phyloP scores from a whole-genome alignment of 305 asterid genomes.

The Fraxinus nigra region DNA sequence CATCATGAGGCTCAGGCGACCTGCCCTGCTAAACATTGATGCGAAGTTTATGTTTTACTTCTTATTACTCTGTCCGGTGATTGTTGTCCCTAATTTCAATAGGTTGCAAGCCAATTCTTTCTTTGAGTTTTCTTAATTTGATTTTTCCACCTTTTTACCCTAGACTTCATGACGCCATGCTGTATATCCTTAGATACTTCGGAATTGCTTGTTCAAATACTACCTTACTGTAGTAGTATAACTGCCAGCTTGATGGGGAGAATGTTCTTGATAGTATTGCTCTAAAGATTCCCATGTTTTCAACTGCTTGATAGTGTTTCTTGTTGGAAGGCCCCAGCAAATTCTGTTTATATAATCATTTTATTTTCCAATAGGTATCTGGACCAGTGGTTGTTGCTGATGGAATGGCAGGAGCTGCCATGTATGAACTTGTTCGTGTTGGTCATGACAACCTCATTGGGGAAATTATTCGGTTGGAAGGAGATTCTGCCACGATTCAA shows the following conservation, averaged over 20 bases:
- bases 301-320: background rate
- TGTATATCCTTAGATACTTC: background rate
- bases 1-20: background rate
- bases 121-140: background rate
- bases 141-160: background rate
- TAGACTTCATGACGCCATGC: background rate
- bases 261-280: background rate
- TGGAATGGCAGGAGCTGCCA: constrained; percentile 99
- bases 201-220: background rate
- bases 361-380: constrained; percentile 55
- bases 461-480: constrained; percentile 93
- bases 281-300: background rate
- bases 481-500: constrained; percentile 98
- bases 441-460: constrained; percentile 96
- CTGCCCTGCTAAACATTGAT: background rate
- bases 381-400: constrained; percentile 99
- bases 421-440: constrained; percentile 96
- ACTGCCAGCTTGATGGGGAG: background rate
- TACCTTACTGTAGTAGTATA: background rate
- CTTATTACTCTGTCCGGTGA: background rate
- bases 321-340: background rate
- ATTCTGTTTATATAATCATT: background rate
- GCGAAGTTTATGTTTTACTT: background rate
- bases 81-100: background rate
- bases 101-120: background rate